phyloP scores from a whole-genome alignment of 768 basidiomycete genomes.

The Tephrocybe sp. region DNA sequence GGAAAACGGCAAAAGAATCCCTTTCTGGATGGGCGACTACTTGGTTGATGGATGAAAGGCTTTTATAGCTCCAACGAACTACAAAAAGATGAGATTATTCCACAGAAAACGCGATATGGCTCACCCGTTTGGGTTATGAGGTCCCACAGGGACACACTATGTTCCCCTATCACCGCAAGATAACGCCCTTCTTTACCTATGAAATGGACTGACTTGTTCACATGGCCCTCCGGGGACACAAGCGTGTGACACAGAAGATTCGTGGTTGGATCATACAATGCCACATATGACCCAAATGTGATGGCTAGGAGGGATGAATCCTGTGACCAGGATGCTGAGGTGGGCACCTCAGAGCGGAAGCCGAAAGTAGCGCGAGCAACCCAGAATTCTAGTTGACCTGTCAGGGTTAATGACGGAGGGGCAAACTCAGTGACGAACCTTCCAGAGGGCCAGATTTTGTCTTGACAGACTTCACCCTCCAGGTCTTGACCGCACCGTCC shows the following conservation, averaged over 20 bases:
- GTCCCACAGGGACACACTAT: slow-evolving; percentile 70
- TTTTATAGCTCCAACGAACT: slow-evolving; percentile 62
- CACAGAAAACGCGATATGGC: slow-evolving; percentile 18
- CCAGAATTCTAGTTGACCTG: slow-evolving; percentile 61
- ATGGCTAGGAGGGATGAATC: slow-evolving; percentile 87
- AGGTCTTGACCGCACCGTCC: slow-evolving; percentile 77
- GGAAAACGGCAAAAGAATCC: slow-evolving; percentile 60
- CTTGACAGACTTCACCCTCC: slow-evolving; percentile 57
- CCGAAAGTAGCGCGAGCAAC: slow-evolving; percentile 68
- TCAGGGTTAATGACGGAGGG: not conserved
- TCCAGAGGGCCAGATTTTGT: slow-evolving; percentile 47
- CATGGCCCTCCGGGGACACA: slow-evolving; percentile 50
- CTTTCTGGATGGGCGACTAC: slow-evolving; percentile 55
- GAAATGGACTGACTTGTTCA: slow-evolving; percentile 51
- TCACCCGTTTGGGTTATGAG: slow-evolving; percentile 59
- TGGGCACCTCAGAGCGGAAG: slow-evolving; percentile 68
- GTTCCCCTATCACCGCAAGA: slow-evolving; percentile 49
- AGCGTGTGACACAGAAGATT: slow-evolving; percentile 60
- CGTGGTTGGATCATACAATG: slow-evolving; percentile 70
- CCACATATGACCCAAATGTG: slow-evolving; percentile 60
- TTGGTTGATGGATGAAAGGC: slow-evolving; percentile 32
- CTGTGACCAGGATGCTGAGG: slow-evolving; percentile 70
- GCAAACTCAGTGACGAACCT: slow-evolving; percentile 36
- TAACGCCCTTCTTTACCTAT: slow-evolving; percentile 71
- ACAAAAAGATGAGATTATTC: not conserved